phyloP scores from a whole-genome alignment of 495 filamentous ascomycete species.

The Parathielavia hyrcaniae region DNA sequence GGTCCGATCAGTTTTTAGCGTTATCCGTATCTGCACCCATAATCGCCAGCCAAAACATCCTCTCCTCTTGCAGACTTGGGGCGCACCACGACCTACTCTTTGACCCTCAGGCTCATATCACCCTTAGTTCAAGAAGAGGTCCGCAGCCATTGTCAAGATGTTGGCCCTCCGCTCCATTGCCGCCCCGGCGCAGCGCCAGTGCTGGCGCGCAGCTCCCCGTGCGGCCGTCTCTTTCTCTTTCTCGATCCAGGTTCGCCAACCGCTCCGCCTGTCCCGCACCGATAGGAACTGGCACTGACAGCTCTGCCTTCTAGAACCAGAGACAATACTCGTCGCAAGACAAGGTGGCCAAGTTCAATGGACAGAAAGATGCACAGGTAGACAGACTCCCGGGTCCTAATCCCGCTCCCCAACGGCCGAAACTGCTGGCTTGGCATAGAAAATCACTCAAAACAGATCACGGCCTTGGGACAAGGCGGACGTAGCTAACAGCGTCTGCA shows the following conservation, averaged over 20 bases:
- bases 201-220: conserved; percentile 42
- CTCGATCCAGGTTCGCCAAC: conserved; percentile 38
- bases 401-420: conserved; percentile 8
- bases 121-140: background rate
- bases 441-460: conserved; percentile 41
- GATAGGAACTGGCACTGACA: conserved; percentile 15
- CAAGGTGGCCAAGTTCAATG: conserved; percentile 86
- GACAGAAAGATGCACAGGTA: conserved; percentile 82
- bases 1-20: conserved; percentile 15
- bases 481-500: conserved; percentile 35
- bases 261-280: conserved; percentile 9
- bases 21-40: conserved; percentile 13
- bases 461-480: conserved; percentile 3
- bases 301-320: conserved; percentile 37
- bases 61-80: conserved; percentile 8
- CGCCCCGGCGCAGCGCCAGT: conserved; percentile 49
- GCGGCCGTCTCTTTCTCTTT: conserved; percentile 39
- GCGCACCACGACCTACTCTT: conserved; percentile 1
- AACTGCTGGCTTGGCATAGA: conserved; percentile 22
- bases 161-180: conserved; percentile 46
- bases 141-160: conserved; percentile 37
- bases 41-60: conserved; percentile 7
- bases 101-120: background rate
- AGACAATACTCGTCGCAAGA: conserved; percentile 51
- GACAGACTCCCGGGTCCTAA: conserved; percentile 28